Percentiles rank a stretch among this genome's conserved stretches.
These are phyloP conservation scores for Plicaturopsis crispa DNA, from an alignment of 768 basidiomycete species.

Conservation along the genomic window DNA sequence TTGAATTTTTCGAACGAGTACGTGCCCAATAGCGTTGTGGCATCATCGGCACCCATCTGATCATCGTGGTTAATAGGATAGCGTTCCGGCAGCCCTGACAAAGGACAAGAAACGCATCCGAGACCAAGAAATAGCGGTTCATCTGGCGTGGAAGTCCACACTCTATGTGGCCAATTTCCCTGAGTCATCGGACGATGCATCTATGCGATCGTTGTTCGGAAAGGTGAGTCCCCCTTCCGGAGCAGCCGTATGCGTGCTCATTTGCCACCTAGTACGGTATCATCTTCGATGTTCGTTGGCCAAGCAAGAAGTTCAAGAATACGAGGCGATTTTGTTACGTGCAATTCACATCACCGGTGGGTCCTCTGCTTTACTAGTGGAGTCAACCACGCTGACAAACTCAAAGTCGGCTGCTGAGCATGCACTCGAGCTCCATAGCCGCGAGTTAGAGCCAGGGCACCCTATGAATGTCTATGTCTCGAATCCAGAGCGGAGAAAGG, in stretches of 20 bases:
- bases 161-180: constrained; percentile 96
- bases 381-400: constrained; percentile 1
- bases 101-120: constrained; percentile 89
- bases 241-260: background rate
- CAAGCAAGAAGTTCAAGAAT: constrained; percentile 92
- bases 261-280: constrained; percentile 61
- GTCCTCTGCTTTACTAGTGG: constrained; percentile 18
- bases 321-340: constrained; percentile 92
- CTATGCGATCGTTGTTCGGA: constrained; percentile 69
- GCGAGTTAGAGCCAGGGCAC: constrained; percentile 63
- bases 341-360: constrained; percentile 79
- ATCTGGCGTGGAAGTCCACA: constrained; percentile 90
- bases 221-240: constrained; percentile 38
- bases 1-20: constrained; percentile 74
- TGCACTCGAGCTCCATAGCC: constrained; percentile 75
- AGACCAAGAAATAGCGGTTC: constrained; percentile 72
- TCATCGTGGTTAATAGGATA: constrained; percentile 40
- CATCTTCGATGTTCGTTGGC: constrained; percentile 95
- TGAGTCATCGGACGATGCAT: constrained; percentile 70
- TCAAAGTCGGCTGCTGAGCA: constrained; percentile 58
- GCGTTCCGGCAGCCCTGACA: constrained; percentile 79
- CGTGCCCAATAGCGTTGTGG: constrained; percentile 8
- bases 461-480: constrained; percentile 77
- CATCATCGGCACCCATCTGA: constrained; percentile 1
- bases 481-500: constrained; percentile 84